These are phyloP conservation scores for Mortierella hygrophila DNA, from an alignment of 192 early-diverging fungal genomes.

Conservation along the genomic window DNA sequence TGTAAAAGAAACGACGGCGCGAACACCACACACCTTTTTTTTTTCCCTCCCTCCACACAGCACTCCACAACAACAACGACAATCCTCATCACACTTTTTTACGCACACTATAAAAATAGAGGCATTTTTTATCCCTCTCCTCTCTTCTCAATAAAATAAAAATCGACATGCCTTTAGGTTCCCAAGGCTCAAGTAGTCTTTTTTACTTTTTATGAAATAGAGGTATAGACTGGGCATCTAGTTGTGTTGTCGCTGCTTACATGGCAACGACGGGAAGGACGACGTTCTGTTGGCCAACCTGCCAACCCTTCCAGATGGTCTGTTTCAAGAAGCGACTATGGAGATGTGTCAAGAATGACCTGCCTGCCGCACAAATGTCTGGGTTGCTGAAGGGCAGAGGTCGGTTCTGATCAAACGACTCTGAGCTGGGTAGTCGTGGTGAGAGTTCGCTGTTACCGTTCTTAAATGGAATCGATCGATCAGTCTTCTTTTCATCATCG, in stretches of 20 bases:
- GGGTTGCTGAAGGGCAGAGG: conserved; percentile 44
- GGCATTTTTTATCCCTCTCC: no score
- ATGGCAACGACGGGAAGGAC: conserved; percentile 51
- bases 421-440: conserved; percentile 21
- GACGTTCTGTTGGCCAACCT: conserved; percentile 40
- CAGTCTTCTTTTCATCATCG: background rate
- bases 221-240: background rate
- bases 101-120: no score
- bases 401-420: conserved; percentile 21
- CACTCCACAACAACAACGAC: no score
- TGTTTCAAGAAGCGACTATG: conserved; percentile 52
- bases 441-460: background rate
- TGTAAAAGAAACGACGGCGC: conserved; percentile 64
- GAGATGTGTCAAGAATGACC: conserved; percentile 33
- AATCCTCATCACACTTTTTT: no score
- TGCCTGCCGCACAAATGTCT: conserved; percentile 43
- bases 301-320: conserved; percentile 41
- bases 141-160: no score
- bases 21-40: no score
- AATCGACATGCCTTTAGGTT: no score
- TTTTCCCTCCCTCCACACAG: no score
- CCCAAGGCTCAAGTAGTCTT: background rate
- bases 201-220: background rate
- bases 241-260: background rate
- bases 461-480: background rate